Conservation (phyloP, 345 rosid genomes). For the Rhodamnia rubescens region DNA sequence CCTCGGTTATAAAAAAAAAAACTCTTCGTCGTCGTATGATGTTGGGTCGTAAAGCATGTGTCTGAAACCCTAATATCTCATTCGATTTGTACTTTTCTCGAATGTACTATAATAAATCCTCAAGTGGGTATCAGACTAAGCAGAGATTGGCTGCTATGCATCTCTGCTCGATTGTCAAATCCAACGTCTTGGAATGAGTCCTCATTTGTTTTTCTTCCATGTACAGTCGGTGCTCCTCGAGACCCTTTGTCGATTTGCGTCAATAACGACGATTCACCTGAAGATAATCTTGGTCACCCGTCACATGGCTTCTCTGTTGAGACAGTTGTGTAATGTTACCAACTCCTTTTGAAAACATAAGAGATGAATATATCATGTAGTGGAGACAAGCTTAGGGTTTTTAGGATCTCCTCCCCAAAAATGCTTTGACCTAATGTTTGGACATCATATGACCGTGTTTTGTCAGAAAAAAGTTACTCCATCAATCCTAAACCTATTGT, state of each 20-base stretch:
- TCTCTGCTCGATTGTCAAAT: neutral
- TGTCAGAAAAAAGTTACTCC: neutral
- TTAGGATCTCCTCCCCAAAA: neutral
- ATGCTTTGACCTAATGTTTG: neutral
- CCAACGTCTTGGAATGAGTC: neutral
- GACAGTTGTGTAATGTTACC: neutral
- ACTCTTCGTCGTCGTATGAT: neutral
- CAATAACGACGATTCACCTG: neutral
- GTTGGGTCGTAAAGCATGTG: neutral
- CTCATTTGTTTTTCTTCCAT: neutral
- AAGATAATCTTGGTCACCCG: neutral
- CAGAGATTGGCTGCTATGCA: neutral
- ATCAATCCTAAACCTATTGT: neutral
- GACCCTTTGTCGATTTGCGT: neutral
- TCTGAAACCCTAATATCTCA: neutral
- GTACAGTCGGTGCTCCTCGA: neutral
- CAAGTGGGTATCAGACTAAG: neutral
- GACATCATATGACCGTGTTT: neutral
- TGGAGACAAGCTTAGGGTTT: neutral
- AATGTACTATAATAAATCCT: neutral
- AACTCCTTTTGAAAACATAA: neutral
- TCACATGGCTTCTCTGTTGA: neutral
- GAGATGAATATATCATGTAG: neutral
- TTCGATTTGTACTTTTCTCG: neutral
- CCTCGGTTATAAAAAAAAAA: too few species aligned